Evolutionary conservation across 2,329 filamentous ascomycete genomes (phyloP).

Genomic region (Penicillium sp.): DNA sequence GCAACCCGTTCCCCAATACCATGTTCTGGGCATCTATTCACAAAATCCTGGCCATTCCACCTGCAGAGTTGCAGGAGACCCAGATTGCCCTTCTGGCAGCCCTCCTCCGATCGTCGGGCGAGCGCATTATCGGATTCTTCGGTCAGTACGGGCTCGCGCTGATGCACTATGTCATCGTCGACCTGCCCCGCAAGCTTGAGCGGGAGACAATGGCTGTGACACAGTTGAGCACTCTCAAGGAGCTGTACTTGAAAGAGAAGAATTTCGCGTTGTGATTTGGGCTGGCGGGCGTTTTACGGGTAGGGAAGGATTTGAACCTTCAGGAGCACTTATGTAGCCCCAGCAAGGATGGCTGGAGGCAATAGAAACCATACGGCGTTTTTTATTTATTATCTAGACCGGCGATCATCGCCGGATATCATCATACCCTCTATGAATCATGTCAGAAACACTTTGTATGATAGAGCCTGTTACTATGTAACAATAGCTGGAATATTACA

Average conservation of each 20-base stretch:
- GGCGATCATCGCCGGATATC: background rate
- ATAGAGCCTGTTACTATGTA: background rate
- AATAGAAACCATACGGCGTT: background rate
- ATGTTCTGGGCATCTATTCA: constrained; percentile 83
- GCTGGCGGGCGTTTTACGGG: background rate
- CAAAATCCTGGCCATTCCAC: constrained; percentile 72
- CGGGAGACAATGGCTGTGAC: constrained; percentile 40
- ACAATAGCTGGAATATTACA: background rate
- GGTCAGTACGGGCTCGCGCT: constrained; percentile 73
- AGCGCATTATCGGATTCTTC: constrained; percentile 77
- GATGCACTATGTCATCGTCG: constrained; percentile 68
- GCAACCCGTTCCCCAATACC: constrained; percentile 72
- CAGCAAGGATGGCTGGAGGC: background rate
- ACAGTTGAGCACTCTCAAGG: constrained; percentile 40
- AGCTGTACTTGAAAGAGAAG: constrained; percentile 39
- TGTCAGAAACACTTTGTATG: background rate
- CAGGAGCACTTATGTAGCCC: background rate
- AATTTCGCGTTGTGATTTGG: constrained; percentile 37
- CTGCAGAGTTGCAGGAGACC: constrained; percentile 66
- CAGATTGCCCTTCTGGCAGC: constrained; percentile 69
- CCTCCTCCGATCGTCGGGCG: constrained; percentile 71
- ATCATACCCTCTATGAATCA: constrained; percentile 4
- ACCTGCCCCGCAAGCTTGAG: constrained; percentile 59
- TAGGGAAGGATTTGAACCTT: background rate
- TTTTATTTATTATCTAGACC: background rate